Evolutionary conservation across 768 basidiomycete species (phyloP), one percentile per base, ranked within the genome.

Genomic region (Goffeauzyma gilvescens): DNA sequence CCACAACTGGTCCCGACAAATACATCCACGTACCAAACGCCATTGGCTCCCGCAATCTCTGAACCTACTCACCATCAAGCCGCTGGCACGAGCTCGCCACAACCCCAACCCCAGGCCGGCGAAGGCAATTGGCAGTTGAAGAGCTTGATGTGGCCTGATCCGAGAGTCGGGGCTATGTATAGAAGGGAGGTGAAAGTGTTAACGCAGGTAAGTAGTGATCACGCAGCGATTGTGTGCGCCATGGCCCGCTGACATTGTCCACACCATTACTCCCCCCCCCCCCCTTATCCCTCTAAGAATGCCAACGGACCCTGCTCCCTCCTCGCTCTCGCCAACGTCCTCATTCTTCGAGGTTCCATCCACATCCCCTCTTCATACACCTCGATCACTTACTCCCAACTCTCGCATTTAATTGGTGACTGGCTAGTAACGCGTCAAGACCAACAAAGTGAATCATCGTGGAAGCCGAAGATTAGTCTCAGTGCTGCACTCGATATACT

Each of bases 261-360:
- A 35, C 32, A 2, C 17, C 17, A 8, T 22, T 32, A 34, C n/a
- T n/a, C n/a, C n/a, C n/a, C n/a, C n/a, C n/a, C n/a, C n/a, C n/a
- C n/a, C n/a, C n/a, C n/a, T n/a, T 34, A 10, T 10, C n/a, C n/a
- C n/a, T 3, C 13, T 4, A n/a, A 54, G 43, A 50, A 51, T 41
- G 46, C 26, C 12, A 56, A 56, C 32, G 55, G 55, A 24, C 55
- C 55, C 0, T 56, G 55, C 30, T 46, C 43, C 12, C 38, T 56
- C 14, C 46, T 56, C 33, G 45, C 47, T 15, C 39, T 48, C 81
- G 82, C 82, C 65, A 93, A 93, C 58, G 81, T 87, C 38, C 72
- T 90, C 23, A 76, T 90, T 47, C 68, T 93, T 2, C 74, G 85
- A n/a, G 79, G 76, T 38, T 71, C 80, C 51, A 82, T 90, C 48